Evolutionary conservation across 768 basidiomycete species (phyloP).

Genomic region (Hypholoma fasciculare): DNA sequence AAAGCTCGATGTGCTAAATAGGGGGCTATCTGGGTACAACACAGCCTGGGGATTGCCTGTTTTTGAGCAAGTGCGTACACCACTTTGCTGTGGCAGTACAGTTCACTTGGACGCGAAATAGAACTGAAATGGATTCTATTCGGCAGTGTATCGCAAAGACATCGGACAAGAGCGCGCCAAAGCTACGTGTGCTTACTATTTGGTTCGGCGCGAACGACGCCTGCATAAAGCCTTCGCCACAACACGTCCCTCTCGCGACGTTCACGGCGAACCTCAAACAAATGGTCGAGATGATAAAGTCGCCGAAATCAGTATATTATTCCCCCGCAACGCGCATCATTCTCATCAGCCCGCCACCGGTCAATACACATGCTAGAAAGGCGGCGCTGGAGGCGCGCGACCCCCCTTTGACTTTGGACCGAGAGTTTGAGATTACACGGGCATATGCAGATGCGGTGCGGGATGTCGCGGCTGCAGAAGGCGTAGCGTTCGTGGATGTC

Average conservation of each 20-base stretch:
- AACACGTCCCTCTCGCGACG: slow-evolving; percentile 72
- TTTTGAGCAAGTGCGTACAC: slow-evolving; percentile 60
- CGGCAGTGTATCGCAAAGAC: slow-evolving; percentile 59
- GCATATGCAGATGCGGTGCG: slow-evolving; percentile 72
- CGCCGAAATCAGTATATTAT: slow-evolving; percentile 61
- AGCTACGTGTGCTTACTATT: slow-evolving; percentile 72
- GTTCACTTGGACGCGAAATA: too few species aligned
- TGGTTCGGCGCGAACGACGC: slow-evolving; percentile 96
- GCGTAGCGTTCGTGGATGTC: slow-evolving; percentile 68
- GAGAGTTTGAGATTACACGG: slow-evolving; percentile 61
- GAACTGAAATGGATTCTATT: not conserved
- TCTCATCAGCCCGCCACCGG: slow-evolving; percentile 84
- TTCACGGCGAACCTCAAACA: slow-evolving; percentile 65
- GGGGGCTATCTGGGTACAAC: slow-evolving; percentile 85
- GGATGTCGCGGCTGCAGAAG: slow-evolving; percentile 53
- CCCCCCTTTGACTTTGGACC: slow-evolving; percentile 54
- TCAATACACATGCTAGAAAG: slow-evolving; percentile 61
- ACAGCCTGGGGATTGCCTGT: slow-evolving; percentile 84
- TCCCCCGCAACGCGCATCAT: slow-evolving; percentile 75
- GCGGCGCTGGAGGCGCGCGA: slow-evolving; percentile 49
- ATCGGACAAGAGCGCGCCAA: slow-evolving; percentile 48
- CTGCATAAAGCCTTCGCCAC: slow-evolving; percentile 57
- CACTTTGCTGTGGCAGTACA: not conserved
- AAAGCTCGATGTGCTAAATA: slow-evolving; percentile 84
- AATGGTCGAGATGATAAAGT: slow-evolving; percentile 63